Base-by-base conservation (phyloP, 169 alveolate genomes). In the Plasmodium sp. region DNA sequence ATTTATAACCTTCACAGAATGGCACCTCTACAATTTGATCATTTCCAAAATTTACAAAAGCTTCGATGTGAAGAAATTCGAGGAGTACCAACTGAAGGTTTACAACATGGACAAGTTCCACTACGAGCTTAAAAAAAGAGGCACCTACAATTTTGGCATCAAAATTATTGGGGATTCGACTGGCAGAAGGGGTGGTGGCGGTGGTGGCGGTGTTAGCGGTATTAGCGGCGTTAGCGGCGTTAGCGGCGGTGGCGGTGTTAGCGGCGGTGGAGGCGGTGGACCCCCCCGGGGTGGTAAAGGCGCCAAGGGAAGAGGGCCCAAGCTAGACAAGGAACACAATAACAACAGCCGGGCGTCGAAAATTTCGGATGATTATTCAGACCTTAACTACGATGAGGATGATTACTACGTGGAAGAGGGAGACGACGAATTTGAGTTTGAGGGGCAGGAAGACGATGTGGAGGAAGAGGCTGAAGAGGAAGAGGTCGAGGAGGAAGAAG, bases 21-120 rank as follows among this genome's bases (percentile, higher is more conserved):
- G 93, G 93, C 45, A 56, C 56, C 36, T 74, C 1, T 83, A 81
- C 67, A 85, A 93, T 83, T 72, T 84, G 48, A 86, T 82, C 14
- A 74, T 93, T 74, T 92, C 93, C 18, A 83, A 93, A 71, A 84
- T 79, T 33, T 88, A 81, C 83, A 81, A 34, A 56, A 56, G 41
- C 62, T 81, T 93, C 56, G 93, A 93, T 54, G n/a, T 74, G 39
- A 85, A 84, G 56, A 88, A 85, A 51, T 84, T 71, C 36, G 94
- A 84, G 33, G 81, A 83, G 14, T 45, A 88, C 82, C 88, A 84
- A 48, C 33, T 81, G 41, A 88, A 81, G 43, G 36, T 77, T 31
- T 77, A 73, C n/a, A 75, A 82, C 3, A 81, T 73, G 86, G 77
- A 86, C 1, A 84, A 80, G 33, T 83, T 82, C 58, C 86, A 71